Conservation (phyloP, 2,329 filamentous ascomycete genomes). For the Xylariaceae sp. region DNA sequence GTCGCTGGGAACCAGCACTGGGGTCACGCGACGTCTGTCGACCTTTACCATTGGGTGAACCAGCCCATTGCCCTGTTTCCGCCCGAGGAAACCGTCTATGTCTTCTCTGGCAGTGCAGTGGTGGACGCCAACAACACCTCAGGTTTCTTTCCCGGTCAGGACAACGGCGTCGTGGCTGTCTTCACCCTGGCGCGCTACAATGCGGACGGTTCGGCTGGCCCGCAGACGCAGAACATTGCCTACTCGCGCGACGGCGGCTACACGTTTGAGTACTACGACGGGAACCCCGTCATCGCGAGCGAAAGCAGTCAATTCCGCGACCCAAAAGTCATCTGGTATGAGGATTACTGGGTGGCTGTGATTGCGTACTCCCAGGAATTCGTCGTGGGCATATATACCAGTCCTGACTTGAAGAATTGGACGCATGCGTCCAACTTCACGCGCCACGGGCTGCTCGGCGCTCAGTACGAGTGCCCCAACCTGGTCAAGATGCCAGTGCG, state of each 20-base stretch:
- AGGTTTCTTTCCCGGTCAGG: conserved; percentile 60
- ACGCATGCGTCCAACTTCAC: conserved; percentile 57
- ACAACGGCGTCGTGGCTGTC: conserved; percentile 62
- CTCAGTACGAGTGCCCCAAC: conserved; percentile 64
- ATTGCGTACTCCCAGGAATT: conserved; percentile 55
- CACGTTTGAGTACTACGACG: conserved; percentile 56
- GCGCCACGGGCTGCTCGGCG: conserved; percentile 47
- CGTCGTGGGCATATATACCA: conserved; percentile 60
- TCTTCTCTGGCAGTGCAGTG: conserved; percentile 56
- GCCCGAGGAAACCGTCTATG: conserved; percentile 40
- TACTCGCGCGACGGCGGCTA: conserved; percentile 62
- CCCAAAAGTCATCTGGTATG: conserved; percentile 62
- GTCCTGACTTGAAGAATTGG: conserved; percentile 58
- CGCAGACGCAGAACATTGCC: conserved; percentile 58
- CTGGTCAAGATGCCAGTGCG: conserved; percentile 53
- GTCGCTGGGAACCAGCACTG: conserved; percentile 49
- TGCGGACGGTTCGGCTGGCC: conserved; percentile 35
- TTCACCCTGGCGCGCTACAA: conserved; percentile 41
- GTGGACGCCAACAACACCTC: conserved; percentile 63
- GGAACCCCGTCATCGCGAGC: conserved; percentile 60
- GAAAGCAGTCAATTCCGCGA: conserved; percentile 60
- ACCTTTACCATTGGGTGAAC: conserved; percentile 64
- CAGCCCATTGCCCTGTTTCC: conserved; percentile 61
- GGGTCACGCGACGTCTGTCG: conserved; percentile 62
- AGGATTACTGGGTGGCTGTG: conserved; percentile 56